These are phyloP conservation scores for Irpex sp. DNA, from an alignment of 1,284 basidiomycete species.

Conservation along the genomic window DNA sequence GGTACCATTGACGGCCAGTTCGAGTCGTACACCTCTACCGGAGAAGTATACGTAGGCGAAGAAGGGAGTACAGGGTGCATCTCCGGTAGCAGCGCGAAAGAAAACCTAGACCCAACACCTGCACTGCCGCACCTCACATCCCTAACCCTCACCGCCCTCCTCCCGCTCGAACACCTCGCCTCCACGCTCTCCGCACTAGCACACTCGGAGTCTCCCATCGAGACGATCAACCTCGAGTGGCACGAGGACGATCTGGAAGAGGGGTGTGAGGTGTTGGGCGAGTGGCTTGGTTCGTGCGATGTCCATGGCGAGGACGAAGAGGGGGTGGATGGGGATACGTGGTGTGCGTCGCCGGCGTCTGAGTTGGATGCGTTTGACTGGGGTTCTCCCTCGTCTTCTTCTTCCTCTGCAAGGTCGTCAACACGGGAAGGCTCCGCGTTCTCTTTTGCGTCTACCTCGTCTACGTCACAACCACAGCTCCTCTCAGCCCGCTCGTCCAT, in stretches of 20 bases:
- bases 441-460: slow-evolving; percentile 16
- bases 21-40: no score
- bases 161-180: not conserved
- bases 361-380: not conserved
- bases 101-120: no score
- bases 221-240: slow-evolving; percentile 53
- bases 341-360: not conserved
- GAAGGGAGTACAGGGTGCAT: slow-evolving; percentile 33
- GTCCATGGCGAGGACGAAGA: slow-evolving; percentile 8
- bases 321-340: not conserved
- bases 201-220: slow-evolving; percentile 56
- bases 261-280: slow-evolving; percentile 48
- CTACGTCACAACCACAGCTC: not conserved
- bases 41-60: no score
- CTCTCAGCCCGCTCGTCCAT: not conserved
- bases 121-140: no score
- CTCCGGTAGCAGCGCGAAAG: slow-evolving; percentile 31
- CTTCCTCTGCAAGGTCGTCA: not conserved
- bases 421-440: not conserved
- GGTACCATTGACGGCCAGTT: no score
- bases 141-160: not conserved
- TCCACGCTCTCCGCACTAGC: slow-evolving; percentile 31
- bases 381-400: not conserved
- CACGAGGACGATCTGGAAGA: slow-evolving; percentile 60
- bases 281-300: slow-evolving; percentile 47